Conservation (phyloP, 2,329 filamentous ascomycete species). For the Cytospora schulzeri region DNA sequence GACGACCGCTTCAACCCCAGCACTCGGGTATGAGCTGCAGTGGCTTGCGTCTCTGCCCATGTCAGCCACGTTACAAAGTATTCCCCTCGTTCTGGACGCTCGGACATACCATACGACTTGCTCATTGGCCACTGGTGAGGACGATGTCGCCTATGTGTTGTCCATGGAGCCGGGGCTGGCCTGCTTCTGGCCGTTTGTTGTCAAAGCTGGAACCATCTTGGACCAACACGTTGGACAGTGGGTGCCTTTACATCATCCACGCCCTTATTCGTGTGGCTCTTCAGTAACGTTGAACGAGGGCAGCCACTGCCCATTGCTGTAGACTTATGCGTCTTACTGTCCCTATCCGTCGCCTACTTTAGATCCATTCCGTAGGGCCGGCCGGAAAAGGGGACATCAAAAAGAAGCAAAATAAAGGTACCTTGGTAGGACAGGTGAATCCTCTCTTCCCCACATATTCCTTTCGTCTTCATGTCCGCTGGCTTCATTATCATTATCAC, state of each 20-base stretch:
- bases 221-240: slow-evolving; percentile 7
- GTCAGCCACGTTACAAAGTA: background rate
- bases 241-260: slow-evolving; percentile 14
- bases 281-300: slow-evolving; percentile 14
- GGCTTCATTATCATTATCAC: background rate
- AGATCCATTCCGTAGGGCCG: slow-evolving; percentile 11
- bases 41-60: slow-evolving; percentile 3
- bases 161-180: slow-evolving; percentile 6
- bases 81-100: slow-evolving; percentile 2
- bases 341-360: slow-evolving; percentile 15
- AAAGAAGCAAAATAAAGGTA: slow-evolving; percentile 5
- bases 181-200: slow-evolving; percentile 9
- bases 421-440: slow-evolving; percentile 19
- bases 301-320: slow-evolving; percentile 14
- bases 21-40: slow-evolving; percentile 16
- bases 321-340: slow-evolving; percentile 13
- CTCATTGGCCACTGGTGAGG: slow-evolving; percentile 17
- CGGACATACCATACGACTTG: slow-evolving; percentile 12
- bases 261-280: slow-evolving; percentile 5
- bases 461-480: slow-evolving; percentile 9
- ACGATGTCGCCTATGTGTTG: slow-evolving; percentile 2
- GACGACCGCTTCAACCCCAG: slow-evolving; percentile 3
- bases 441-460: background rate
- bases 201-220: slow-evolving; percentile 5
- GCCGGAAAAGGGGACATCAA: slow-evolving; percentile 7